These are phyloP conservation scores for Scytalidium lignicola DNA, from an alignment of 2,329 filamentous ascomycete species.

Conservation along the genomic window DNA sequence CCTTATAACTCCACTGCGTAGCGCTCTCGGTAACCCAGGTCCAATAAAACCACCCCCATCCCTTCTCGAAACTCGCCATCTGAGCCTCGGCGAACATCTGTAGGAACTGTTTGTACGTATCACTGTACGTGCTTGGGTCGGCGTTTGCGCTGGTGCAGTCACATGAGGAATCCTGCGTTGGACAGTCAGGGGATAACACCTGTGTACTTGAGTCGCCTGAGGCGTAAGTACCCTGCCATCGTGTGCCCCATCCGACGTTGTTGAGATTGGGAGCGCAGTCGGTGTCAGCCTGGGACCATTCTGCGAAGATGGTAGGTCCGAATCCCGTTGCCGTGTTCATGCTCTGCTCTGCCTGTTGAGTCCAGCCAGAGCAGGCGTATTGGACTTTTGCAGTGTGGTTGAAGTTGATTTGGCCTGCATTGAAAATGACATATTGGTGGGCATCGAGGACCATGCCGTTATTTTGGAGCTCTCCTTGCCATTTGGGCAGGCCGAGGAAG, in stretches of 20 bases:
- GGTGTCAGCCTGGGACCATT: slow-evolving; percentile 97
- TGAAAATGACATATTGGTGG: slow-evolving; percentile 98
- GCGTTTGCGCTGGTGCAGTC: slow-evolving; percentile 73
- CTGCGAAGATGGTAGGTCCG: slow-evolving; percentile 89
- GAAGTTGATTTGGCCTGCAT: slow-evolving; percentile 76
- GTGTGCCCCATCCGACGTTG: slow-evolving; percentile 80
- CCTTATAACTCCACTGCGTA: slow-evolving; percentile 88
- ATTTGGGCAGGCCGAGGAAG: slow-evolving; percentile 85
- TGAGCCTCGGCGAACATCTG: slow-evolving; percentile 90
- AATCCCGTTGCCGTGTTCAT: slow-evolving; percentile 74
- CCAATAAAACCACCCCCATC: slow-evolving; percentile 99
- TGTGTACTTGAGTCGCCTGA: slow-evolving; percentile 50
- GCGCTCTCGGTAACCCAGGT: slow-evolving; percentile 89
- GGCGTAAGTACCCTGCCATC: slow-evolving; percentile 85
- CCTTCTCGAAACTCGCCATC: slow-evolving; percentile 89
- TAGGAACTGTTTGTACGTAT: slow-evolving; percentile 78
- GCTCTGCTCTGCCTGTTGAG: slow-evolving; percentile 66
- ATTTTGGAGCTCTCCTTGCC: slow-evolving; percentile 76
- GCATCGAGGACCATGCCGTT: slow-evolving; percentile 83
- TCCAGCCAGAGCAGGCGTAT: slow-evolving; percentile 87
- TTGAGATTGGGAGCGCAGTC: slow-evolving; percentile 87
- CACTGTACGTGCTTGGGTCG: slow-evolving; percentile 60
- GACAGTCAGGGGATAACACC: slow-evolving; percentile 70
- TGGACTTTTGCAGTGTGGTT: slow-evolving; percentile 78
- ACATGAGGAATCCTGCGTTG: slow-evolving; percentile 60